A percentile compares a stretch with the other conserved stretches of the same genome.
Conservation (phyloP, 2,329 filamentous ascomycete genomes). For the Cercospora berteroae region DNA sequence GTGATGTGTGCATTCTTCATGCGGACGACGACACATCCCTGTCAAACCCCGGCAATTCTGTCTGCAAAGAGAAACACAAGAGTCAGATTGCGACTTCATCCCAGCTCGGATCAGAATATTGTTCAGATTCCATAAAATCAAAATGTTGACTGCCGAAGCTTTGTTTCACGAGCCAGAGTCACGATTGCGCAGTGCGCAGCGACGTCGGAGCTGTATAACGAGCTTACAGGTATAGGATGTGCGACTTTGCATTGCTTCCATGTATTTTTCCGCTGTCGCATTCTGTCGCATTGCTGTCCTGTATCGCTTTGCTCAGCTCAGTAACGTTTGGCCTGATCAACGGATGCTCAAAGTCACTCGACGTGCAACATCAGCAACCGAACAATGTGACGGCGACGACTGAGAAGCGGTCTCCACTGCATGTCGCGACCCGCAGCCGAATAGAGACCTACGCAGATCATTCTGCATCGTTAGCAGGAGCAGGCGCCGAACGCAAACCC, state of each 20-base stretch:
- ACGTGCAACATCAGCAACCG: neutral
- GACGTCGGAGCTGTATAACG: neutral
- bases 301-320: neutral
- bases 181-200: neutral
- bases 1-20: slow-evolving; percentile 1
- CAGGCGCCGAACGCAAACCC: neutral
- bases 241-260: neutral
- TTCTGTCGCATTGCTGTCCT: neutral
- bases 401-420: neutral
- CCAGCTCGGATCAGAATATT: neutral
- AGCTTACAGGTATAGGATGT: neutral
- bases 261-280: neutral
- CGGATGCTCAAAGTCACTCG: neutral
- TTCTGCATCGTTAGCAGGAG: neutral
- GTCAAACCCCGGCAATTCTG: neutral
- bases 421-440: neutral
- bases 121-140: neutral
- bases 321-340: neutral
- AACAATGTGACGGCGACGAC: neutral
- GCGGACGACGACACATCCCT: neutral
- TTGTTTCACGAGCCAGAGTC: neutral
- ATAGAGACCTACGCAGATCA: neutral
- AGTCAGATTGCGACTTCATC: neutral
- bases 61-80: neutral
- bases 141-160: neutral